Evolutionary conservation across 768 basidiomycete species (phyloP), one percentile per base, ranked within the genome.

Genomic region (Suillus plorans): DNA sequence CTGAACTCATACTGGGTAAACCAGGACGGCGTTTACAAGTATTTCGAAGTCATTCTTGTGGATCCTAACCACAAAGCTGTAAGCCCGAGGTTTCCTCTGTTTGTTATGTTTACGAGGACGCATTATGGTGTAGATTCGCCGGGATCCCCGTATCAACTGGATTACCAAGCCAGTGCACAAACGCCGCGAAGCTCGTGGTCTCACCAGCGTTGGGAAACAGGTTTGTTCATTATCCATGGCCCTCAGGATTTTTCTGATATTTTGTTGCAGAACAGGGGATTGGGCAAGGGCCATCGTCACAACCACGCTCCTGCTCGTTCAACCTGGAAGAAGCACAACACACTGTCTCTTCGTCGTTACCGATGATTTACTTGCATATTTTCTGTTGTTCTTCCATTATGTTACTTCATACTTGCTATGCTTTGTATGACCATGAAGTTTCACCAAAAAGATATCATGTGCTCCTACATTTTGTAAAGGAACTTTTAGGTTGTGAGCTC

Each of bases 1-100:
- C 77, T 97, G 73, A 97, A 97, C 83, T 98, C 97, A 56, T 99
- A 99, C 86, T 99, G 97, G 97, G 83, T 99, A 75, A 99, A 99
- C 82, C 95, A 97, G 81, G 95, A 98, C 76, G 95, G 95, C 80
- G 93, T 97, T 37, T 97, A 97, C 88, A 97, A 97, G 79, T 98
- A 97, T 84, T 99, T 89, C 82, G 97, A 99, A 78, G 94, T 99
- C 73, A 99, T 99, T 77, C 87, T 97, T 69, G 96, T 99, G 65
- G 97, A 99, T 75, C 95, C 95, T 65, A 89, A 77, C 76, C 94
- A 97, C 84, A 96, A 95, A 77, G 94, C 92, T 72, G 94, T 95
- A 76, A 73, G 94, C 80, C 31, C 22, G 36, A 39, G 16, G 44
- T 41, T 14, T 37, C 53, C n/a, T 45, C 20, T 37, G 37, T 61